Evolutionary conservation across 192 early-diverging fungal species (phyloP), one percentile per base, ranked within the genome.

Genomic region (Podila verticillata): DNA sequence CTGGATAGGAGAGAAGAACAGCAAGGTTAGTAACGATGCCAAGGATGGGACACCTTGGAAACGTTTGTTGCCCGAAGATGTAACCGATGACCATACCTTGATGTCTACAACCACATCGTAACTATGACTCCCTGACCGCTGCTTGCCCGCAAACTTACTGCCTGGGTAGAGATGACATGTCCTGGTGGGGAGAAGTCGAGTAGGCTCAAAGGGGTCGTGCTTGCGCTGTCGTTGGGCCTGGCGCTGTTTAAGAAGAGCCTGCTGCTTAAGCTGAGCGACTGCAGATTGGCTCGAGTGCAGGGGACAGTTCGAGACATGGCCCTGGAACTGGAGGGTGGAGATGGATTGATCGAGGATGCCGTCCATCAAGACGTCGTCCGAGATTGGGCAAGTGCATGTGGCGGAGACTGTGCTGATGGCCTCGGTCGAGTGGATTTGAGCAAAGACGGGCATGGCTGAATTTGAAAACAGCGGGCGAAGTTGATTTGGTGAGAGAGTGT

Each of bases 41-140:
- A 10, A n/a, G 22, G 26, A 44, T 12, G 51, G 12, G 39, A n/a
- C n/a, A n/a, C n/a, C n/a, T 7, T 44, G 39, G 35, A 44, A 17
- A 4, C 10, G 15, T 15, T 44, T 15, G 15, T 17, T 44, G 39
- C 39, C 3, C 39, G 4, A 44, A 17, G 39, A 7, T 3, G 1
- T 0, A 24, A 7, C 19, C 17, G 24, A 28, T 48, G 35, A n/a
- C 36, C 22, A 26, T 86, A 94, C 93, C 89, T 93, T 89, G 63
- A 95, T 89, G 48, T 92, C 84, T 10, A 95, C 93, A 44, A 85
- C 66, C 4, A 95, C 93, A 51, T 91, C 84, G 81, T 95, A 93
- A 39, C 83, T 85, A 61, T 70, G 88, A 4, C 75, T 61, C 6
- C 87, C 89, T 54, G 89, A 90, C 71, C 85, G 87, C 75, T 95